Conservation (phyloP, 1,284 basidiomycete species). For the Caloboletus inedulis region DNA sequence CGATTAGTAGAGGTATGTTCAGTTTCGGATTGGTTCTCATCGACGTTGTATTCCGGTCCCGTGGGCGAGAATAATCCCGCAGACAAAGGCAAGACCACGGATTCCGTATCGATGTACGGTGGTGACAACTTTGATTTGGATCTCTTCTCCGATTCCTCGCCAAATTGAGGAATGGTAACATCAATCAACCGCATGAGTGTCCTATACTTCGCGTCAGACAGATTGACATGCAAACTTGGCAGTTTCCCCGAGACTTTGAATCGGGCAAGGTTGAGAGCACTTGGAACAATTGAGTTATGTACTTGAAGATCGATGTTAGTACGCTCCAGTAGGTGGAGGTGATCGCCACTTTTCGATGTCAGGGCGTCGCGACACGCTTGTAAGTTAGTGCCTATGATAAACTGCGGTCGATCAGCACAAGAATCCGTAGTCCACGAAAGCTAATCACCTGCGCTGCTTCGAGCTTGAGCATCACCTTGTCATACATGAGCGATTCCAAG, state of each 20-base stretch:
- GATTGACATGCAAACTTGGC: conserved; percentile 87
- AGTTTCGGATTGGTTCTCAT: conserved; percentile 53
- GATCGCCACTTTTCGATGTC: conserved; percentile 52
- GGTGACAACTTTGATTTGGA: conserved; percentile 26
- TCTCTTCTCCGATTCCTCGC: conserved; percentile 42
- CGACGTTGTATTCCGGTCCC: conserved; percentile 66
- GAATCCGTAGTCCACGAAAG: not conserved
- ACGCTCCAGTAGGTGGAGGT: conserved; percentile 88
- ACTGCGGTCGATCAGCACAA: conserved; percentile 46
- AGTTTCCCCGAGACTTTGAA: conserved; percentile 93
- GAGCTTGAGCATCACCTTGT: conserved; percentile 83
- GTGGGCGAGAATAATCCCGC: conserved; percentile 51
- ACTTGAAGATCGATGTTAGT: conserved; percentile 90
- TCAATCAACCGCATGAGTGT: conserved; percentile 92
- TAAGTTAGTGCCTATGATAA: conserved; percentile 86
- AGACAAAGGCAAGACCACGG: conserved; percentile 50
- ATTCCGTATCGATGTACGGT: conserved; percentile 24
- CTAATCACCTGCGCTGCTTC: conserved; percentile 80
- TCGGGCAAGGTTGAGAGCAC: conserved; percentile 79
- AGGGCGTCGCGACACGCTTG: conserved; percentile 81
- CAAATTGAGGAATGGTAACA: conserved; percentile 86
- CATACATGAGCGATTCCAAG: conserved; percentile 96
- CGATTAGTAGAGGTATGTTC: conserved; percentile 40
- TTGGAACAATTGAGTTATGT: conserved; percentile 92
- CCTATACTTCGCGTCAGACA: conserved; percentile 97